Evolutionary conservation across 2,329 filamentous ascomycete species (phyloP).

Genomic region (Niveomyces coronatus): DNA sequence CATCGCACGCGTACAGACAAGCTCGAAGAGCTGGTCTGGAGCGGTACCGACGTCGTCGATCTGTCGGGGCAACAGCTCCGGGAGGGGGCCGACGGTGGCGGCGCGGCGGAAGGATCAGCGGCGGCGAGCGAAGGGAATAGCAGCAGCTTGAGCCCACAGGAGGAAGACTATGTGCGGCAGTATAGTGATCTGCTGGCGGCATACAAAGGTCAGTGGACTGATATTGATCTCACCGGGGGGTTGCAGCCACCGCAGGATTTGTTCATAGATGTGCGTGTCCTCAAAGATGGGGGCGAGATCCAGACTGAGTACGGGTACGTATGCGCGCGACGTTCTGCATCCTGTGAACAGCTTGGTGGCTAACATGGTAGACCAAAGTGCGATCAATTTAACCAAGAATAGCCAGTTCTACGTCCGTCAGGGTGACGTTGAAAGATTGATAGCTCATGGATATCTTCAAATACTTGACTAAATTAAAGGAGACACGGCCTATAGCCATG

Average conservation of each 20-base stretch:
- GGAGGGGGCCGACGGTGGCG: conserved; percentile 24
- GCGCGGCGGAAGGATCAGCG: conserved; percentile 23
- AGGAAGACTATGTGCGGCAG: conserved; percentile 89
- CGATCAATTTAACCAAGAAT: conserved; percentile 94
- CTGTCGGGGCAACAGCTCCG: conserved; percentile 46
- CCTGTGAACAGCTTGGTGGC: not conserved
- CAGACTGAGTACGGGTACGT: conserved; percentile 96
- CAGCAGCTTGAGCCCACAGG: conserved; percentile 83
- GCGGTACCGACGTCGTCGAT: conserved; percentile 73
- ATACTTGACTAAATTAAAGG: conserved; percentile 71
- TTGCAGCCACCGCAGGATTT: conserved; percentile 89
- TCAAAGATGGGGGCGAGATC: conserved; percentile 96
- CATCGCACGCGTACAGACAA: conserved; percentile 85
- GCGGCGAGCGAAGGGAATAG: conserved; percentile 42
- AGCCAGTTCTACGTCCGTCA: conserved; percentile 96
- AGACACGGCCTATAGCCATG: not conserved
- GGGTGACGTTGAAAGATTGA: conserved; percentile 88
- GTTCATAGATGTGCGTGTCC: conserved; percentile 91
- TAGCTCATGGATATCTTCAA: conserved; percentile 89
- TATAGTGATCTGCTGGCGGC: conserved; percentile 89
- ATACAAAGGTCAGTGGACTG: conserved; percentile 97
- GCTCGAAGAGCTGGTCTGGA: conserved; percentile 89
- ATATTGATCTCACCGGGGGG: conserved; percentile 89
- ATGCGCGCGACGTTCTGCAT: not conserved
- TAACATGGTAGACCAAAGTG: conserved; percentile 37